These are phyloP conservation scores for Aphanomyces invadans DNA, from an alignment of 352 stramenopile genomes.

Conservation along the genomic window DNA sequence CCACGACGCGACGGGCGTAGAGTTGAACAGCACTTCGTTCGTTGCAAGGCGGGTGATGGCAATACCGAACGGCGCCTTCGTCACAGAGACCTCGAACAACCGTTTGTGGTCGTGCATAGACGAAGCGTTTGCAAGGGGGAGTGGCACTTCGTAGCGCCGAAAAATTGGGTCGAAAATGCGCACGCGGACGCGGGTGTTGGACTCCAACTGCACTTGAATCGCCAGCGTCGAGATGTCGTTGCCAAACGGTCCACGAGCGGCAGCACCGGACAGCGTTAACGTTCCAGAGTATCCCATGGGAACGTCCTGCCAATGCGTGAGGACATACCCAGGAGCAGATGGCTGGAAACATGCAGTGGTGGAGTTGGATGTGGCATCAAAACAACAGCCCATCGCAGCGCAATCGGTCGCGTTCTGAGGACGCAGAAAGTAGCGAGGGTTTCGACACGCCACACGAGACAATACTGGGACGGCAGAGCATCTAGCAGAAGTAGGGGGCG, in stretches of 20 bases:
- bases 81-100: slow-evolving; percentile 53
- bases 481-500: slow-evolving; percentile 8
- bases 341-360: slow-evolving; percentile 52
- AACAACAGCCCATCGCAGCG: slow-evolving; percentile 60
- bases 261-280: slow-evolving; percentile 37
- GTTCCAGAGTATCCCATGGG: slow-evolving; percentile 43
- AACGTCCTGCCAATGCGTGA: slow-evolving; percentile 52
- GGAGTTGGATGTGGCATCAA: slow-evolving; percentile 31
- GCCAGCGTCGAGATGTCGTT: slow-evolving; percentile 61
- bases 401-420: slow-evolving; percentile 28
- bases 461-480: slow-evolving; percentile 38
- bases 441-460: slow-evolving; percentile 60
- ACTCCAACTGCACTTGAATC: slow-evolving; percentile 56
- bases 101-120: background rate
- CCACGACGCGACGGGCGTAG: slow-evolving; percentile 40
- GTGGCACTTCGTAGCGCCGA: slow-evolving; percentile 55
- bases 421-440: slow-evolving; percentile 43
- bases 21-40: slow-evolving; percentile 77
- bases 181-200: slow-evolving; percentile 40
- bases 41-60: slow-evolving; percentile 48
- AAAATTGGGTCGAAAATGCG: slow-evolving; percentile 76
- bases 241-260: slow-evolving; percentile 51
- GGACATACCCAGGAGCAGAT: slow-evolving; percentile 53
- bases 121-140: background rate
- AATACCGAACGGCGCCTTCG: slow-evolving; percentile 56